Percentiles rank a stretch among this genome's conserved stretches.
phyloP scores from a whole-genome alignment of 2,329 filamentous ascomycete genomes.

The Verticillium dahliae region DNA sequence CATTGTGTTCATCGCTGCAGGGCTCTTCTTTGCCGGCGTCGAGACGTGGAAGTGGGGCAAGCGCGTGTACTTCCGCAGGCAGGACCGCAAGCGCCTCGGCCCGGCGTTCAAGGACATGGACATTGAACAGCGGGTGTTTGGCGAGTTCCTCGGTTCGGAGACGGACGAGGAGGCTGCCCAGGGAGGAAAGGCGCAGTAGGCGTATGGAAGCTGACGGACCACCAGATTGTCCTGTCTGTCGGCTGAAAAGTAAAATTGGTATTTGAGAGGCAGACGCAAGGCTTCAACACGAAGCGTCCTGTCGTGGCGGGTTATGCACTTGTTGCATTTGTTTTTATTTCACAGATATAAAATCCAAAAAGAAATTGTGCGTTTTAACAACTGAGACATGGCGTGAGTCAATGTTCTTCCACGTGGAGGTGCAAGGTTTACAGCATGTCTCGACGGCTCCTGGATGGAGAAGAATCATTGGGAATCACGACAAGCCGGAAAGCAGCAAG shows the following conservation, averaged over 20 bases:
- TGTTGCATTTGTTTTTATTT: not conserved
- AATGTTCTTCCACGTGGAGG: not conserved
- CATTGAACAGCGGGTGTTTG: conserved; percentile 32
- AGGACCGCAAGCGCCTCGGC: conserved; percentile 12
- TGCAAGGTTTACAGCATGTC: not conserved
- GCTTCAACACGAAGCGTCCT: not conserved
- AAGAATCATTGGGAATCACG: too few relatives aligned
- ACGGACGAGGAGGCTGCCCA: not conserved
- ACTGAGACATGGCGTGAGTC: too few relatives aligned
- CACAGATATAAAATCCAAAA: not conserved
- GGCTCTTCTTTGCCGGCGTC: conserved; percentile 51
- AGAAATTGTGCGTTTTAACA: not conserved
- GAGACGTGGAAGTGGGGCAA: conserved; percentile 55
- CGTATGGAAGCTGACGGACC: not conserved
- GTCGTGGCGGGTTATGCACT: not conserved
- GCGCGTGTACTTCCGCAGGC: conserved; percentile 31
- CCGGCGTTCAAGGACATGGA: conserved; percentile 29
- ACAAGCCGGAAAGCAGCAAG: too few relatives aligned
- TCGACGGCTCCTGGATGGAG: not conserved
- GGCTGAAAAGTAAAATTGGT: not conserved
- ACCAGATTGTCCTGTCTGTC: not conserved
- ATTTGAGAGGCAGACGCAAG: not conserved
- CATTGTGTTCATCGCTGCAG: conserved; percentile 46
- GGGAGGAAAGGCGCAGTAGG: not conserved
- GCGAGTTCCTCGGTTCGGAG: conserved; percentile 22